phyloP scores from a whole-genome alignment of 2,329 filamentous ascomycete species.

The Salinomyces thailandicus region DNA sequence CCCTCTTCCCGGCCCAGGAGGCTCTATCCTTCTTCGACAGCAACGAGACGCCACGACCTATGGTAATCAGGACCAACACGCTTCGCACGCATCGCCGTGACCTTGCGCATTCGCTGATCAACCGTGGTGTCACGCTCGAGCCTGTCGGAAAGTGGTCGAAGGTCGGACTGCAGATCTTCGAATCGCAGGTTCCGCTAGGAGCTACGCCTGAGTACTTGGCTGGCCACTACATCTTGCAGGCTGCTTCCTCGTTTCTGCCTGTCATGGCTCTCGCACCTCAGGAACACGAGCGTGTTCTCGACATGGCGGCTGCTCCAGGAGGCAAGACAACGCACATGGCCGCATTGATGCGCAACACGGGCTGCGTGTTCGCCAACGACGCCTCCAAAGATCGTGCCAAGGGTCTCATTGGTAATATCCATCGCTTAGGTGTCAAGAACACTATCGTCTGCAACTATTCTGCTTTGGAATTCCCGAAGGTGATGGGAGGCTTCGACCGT shows the following conservation, averaged over 20 bases:
- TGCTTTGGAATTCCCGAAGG: slow-evolving; percentile 83
- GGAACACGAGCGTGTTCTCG: slow-evolving; percentile 80
- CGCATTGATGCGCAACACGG: slow-evolving; percentile 96
- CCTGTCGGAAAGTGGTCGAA: slow-evolving; percentile 98
- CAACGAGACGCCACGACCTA: slow-evolving; percentile 86
- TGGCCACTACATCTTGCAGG: slow-evolving; percentile 95
- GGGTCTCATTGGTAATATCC: slow-evolving; percentile 95
- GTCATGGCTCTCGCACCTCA: slow-evolving; percentile 96
- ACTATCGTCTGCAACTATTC: slow-evolving; percentile 93
- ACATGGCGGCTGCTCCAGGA: slow-evolving; percentile 91
- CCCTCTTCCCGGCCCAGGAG: slow-evolving; percentile 83
- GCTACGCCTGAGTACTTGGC: slow-evolving; percentile 96
- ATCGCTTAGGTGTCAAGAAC: slow-evolving; percentile 87
- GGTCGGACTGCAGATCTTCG: slow-evolving; percentile 92
- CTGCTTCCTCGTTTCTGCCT: slow-evolving; percentile 89
- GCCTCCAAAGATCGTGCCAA: slow-evolving; percentile 86
- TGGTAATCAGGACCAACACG: slow-evolving; percentile 96
- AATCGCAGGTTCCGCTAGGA: slow-evolving; percentile 75
- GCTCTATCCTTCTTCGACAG: slow-evolving; percentile 98
- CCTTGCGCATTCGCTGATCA: slow-evolving; percentile 86
- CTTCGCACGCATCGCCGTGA: slow-evolving; percentile 67
- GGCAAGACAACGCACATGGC: slow-evolving; percentile 94
- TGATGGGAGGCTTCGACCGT: slow-evolving; percentile 91
- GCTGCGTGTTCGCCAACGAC: slow-evolving; percentile 93
- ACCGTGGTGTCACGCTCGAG: slow-evolving; percentile 89